Conservation (phyloP, 352 stramenopile species). For the Pythium diclinum region DNA sequence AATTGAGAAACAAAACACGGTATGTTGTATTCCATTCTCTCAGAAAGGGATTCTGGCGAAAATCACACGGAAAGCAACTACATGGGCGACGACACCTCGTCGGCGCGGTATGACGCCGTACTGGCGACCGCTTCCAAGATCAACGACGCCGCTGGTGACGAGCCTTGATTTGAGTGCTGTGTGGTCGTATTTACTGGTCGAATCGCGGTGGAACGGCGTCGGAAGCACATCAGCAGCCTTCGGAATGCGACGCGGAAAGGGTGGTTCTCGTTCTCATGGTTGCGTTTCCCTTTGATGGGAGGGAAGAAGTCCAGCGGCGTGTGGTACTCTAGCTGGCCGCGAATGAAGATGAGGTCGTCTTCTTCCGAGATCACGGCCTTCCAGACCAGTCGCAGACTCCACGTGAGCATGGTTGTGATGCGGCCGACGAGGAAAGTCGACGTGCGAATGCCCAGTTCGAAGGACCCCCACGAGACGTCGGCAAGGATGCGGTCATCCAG, state of each 20-base stretch:
- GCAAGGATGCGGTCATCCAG: constrained; percentile 18
- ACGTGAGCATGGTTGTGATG: constrained; percentile 20
- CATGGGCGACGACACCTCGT: neutral
- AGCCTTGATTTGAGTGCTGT: neutral
- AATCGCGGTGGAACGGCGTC: neutral
- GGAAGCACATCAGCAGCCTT: neutral
- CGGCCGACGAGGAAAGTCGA: constrained; percentile 19
- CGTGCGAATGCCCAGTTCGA: constrained; percentile 15
- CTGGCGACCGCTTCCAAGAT: neutral
- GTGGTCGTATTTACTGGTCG: neutral
- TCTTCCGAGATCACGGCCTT: constrained; percentile 7
- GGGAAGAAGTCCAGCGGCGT: constrained; percentile 21
- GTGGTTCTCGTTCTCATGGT: neutral
- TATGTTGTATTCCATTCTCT: too few relatives aligned
- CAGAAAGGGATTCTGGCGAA: too few relatives aligned
- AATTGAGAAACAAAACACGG: too few relatives aligned
- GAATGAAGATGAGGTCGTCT: constrained; percentile 23
- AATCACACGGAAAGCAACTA: too few relatives aligned
- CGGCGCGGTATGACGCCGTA: neutral
- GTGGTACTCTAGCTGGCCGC: constrained; percentile 20
- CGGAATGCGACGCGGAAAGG: neutral
- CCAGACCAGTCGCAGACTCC: constrained; percentile 20
- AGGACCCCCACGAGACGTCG: constrained; percentile 7
- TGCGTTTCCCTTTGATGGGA: neutral
- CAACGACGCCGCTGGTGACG: neutral